A percentile compares a stretch with the other conserved stretches of the same genome.
Evolutionary conservation across 306 rosid genomes (phyloP).

Genomic region (Gynostemma pentaphyllum): DNA sequence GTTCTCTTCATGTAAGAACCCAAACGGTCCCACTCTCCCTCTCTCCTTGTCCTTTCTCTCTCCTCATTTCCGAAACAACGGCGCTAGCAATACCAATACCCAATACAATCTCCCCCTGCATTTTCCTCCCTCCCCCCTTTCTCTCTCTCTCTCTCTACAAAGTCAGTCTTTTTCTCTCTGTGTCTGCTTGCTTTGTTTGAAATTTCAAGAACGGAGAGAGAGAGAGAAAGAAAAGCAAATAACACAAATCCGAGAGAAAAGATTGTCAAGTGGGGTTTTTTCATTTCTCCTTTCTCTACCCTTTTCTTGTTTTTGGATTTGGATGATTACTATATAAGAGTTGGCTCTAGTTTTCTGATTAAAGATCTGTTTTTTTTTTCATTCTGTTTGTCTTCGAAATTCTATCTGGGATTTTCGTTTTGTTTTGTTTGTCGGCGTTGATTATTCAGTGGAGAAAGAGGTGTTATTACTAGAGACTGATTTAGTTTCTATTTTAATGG

Average conservation of each 20-base stretch:
- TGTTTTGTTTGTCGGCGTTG: conserved; percentile 9
- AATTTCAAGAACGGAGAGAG: conserved; percentile 1
- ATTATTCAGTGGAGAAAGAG: conserved; percentile 22
- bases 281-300: not conserved
- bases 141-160: conserved; percentile 10
- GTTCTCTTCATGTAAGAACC: conserved; percentile 80
- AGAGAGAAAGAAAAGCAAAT: not conserved
- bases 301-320: not conserved
- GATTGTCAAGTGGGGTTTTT: not conserved
- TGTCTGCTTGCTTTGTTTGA: conserved; percentile 12
- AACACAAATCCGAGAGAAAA: not conserved
- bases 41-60: not conserved
- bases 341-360: too few species aligned
- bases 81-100: conserved; percentile 9
- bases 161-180: not conserved
- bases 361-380: too few species aligned
- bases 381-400: too few species aligned
- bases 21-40: conserved; percentile 38
- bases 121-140: not conserved
- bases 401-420: conserved; percentile 2
- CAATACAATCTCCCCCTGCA: too few species aligned
- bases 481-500: conserved; percentile 14
- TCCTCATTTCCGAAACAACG: conserved; percentile 15
- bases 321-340: too few species aligned
- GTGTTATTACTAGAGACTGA: conserved; percentile 6